Base-by-base conservation (phyloP, 2,329 filamentous ascomycete species). In the Xylaria hypoxylon region DNA sequence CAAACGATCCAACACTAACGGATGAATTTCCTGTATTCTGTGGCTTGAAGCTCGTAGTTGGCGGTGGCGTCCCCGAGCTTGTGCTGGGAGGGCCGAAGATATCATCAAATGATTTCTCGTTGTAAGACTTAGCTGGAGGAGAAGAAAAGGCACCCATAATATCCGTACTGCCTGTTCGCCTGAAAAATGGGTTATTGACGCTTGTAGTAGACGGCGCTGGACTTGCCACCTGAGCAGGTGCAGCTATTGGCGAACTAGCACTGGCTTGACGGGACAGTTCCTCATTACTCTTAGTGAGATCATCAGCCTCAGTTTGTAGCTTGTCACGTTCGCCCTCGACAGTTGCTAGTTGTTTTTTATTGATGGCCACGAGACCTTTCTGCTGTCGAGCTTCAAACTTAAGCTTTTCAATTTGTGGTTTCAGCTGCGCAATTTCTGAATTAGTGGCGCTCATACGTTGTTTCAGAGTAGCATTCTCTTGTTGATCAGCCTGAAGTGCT, bases 181-280 rank as follows among this genome's bases (percentile, higher is more conserved):
- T 90, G 83, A 97, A 97, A 84, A 99, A 99, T 0, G 96, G 96
- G 77, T 99, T 99, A 75, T 94, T 97, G 72, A 87, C 92, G 77
- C 90, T 95, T 50, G 89, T 83, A 2, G 85, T 86, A 44, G 89
- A 91, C 59, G 84, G 83, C 63, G 89, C 85, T 47, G 94, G 93
- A 78, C 92, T 96, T 62, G 85, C 86, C 58, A 93, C 84, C 65
- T 86, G 79, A 65, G 83, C 77, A 66, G 83, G 78, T 3, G 77
- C 70, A 44, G 75, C 75, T 13, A 83, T 80, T 13, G 82, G 83
- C n/a, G 86, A 86, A 71, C 80, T 81, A 48, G 83, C 80, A 68
- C 83, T 84, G 65, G 79, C 81, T 77, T 84, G 87, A 73, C 84
- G 84, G 35, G 83, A 80, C 59, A 82, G 80, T 67, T 89, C 90